Conservation (phyloP, 2,329 filamentous ascomycete species). For the Seiridium cupressi region DNA sequence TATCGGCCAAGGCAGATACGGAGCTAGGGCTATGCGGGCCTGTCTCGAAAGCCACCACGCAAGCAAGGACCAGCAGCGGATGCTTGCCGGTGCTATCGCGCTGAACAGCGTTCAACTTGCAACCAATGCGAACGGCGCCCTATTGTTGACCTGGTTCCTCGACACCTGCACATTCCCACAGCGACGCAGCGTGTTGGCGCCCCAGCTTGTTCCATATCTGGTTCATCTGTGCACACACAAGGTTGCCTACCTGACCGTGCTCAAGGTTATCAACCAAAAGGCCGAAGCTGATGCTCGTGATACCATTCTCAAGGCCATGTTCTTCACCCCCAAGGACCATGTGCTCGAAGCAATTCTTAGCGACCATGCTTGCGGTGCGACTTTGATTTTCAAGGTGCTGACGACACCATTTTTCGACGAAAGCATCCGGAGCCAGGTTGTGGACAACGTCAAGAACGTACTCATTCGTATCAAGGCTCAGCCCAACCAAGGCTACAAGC, state of each 20-base stretch:
- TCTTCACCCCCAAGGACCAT: conserved; percentile 86
- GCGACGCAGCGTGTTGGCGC: conserved; percentile 86
- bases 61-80: conserved; percentile 90
- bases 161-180: conserved; percentile 96
- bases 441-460: conserved; percentile 89
- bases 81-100: conserved; percentile 93
- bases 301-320: conserved; percentile 83
- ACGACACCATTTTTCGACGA: conserved; percentile 98
- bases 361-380: conserved; percentile 89
- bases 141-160: conserved; percentile 95
- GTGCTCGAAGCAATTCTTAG: conserved; percentile 85
- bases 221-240: conserved; percentile 98
- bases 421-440: conserved; percentile 78
- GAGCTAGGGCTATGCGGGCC: conserved; percentile 92
- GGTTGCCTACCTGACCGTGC: conserved; percentile 92
- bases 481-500: conserved; percentile 94
- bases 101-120: conserved; percentile 94
- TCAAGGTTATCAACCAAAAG: conserved; percentile 98
- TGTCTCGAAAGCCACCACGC: conserved; percentile 95
- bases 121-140: conserved; percentile 91
- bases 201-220: conserved; percentile 86
- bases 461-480: conserved; percentile 88
- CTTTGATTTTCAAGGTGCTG: conserved; percentile 96
- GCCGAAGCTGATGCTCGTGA: conserved; percentile 91
- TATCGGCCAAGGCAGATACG: conserved; percentile 87